Evolutionary conservation across 805 yeast species (phyloP), one percentile per base, ranked within the genome.

Genomic region (Spathaspora hagerdaliae): DNA sequence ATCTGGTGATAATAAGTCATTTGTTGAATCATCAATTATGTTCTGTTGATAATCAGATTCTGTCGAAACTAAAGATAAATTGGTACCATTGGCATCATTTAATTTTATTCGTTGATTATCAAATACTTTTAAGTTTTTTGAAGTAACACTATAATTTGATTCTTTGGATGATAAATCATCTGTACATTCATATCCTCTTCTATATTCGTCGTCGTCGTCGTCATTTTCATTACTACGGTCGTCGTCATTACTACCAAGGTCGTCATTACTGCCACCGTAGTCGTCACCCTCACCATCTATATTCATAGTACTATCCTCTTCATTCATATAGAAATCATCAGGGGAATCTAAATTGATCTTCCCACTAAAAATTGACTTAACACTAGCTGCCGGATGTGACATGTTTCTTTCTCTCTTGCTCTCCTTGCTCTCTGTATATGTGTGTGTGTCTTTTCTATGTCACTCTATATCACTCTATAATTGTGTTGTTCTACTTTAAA

Each of bases 361-460:
- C 1, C 75, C 74, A 45, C 70, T 65, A 45, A 53, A 60, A 8
- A 70, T 63, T 13, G 74, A 67, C 48, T 61, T 66, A 31, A 70
- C 60, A 46, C 73, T 67, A 37, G 74, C 74, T 9, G 67, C 69
- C n/a, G 74, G 71, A 46, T 70, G 70, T 33, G 74, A 59, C 75
- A 70, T 70, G 12, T 29, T 5, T 9, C 12, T 29, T n/a, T n/a
- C n/a, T n/a, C n/a, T n/a, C n/a, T n/a, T n/a, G n/a, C n/a, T n/a
- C n/a, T n/a, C n/a, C n/a, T n/a, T n/a, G n/a, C 24, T 19, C 24
- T 19, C 24, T 2, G 24, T 19, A 5, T 19, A 5, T 19, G 24
- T 19, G 24, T 19, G 24, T 5, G 24, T 19, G 5, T 19, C 24
- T 19, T 19, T 5, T 19, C 24, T 19, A 19, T 19, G 24, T 19